Base-by-base conservation (phyloP, 495 filamentous ascomycete species). In the Beverwykella pulmonaria region DNA sequence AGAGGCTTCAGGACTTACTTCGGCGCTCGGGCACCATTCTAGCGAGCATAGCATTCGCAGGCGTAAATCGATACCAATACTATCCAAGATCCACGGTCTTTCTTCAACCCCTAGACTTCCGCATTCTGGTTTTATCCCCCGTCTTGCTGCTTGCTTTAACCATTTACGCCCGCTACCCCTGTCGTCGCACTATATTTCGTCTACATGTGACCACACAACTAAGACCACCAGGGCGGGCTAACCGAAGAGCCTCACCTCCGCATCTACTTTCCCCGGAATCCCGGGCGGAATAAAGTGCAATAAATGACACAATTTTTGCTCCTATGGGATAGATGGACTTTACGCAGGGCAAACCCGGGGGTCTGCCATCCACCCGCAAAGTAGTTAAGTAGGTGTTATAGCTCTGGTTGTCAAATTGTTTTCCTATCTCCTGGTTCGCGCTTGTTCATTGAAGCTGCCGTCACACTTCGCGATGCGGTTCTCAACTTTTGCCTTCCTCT, bases 281-380 rank as follows among this genome's bases (percentile, higher is more conserved):
- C 50, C 49, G 52, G 23, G 23, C 52, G 52, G 52, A 34, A 49
- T 17, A 15, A 49, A 29, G 12, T 64, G 19, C 30, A 60, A 15
- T 46, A 22, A 9, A 15, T 26, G 22, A 17, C 32, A 25, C 20
- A 47, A 29, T 56, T 65, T 65, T 65, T 22, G 62, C 62, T 57
- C 62, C 62, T 65, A 65, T 65, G 53, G 39, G 53, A 59, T 47
- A 55, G 39, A 55, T 57, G 39, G 32, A 36, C 20, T 14, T 9
- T 29, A 41, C n/a, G 32, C 50, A 26, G 30, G 19, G 14, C 50
- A 17, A 5, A 36, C 4, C 10, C 9, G 53, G 26, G 12, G 23
- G 7, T 30, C 19, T 32, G n/a, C 19, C 10, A 30, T 30, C 5
- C 15, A 22, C 46, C 32, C n/a, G 59, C 20, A 22, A 26, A 26